Evolutionary conservation across 345 rosid genomes (phyloP).

Genomic region (Microcos paniculata): DNA sequence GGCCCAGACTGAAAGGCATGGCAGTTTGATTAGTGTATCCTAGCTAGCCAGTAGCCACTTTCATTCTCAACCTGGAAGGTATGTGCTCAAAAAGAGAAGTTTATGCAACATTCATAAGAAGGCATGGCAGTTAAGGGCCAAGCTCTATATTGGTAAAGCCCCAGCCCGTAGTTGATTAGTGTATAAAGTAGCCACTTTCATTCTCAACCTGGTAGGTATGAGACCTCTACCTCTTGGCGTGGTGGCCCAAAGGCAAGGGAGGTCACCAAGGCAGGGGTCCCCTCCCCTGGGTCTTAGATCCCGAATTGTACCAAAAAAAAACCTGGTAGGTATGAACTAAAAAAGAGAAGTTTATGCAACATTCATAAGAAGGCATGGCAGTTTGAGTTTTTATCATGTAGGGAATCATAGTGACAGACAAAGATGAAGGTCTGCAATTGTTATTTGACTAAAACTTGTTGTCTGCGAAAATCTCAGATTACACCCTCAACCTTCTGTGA

Average conservation of each 20-base stretch:
- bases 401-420: slow-evolving; percentile 11
- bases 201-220: too few relatives aligned
- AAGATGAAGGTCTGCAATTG: slow-evolving; percentile 10
- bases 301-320: too few relatives aligned
- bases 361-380: slow-evolving; percentile 9
- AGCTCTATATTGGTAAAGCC: too few relatives aligned
- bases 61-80: not conserved
- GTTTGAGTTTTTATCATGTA: slow-evolving; percentile 14
- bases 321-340: not conserved
- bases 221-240: too few relatives aligned
- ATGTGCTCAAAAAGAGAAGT: not conserved
- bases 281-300: too few relatives aligned
- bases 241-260: too few relatives aligned
- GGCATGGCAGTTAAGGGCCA: not conserved
- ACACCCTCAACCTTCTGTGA: slow-evolving; percentile 15
- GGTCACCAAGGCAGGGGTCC: too few relatives aligned
- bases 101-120: not conserved
- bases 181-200: too few relatives aligned
- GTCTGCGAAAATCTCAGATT: slow-evolving; percentile 15
- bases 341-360: not conserved
- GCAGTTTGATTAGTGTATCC: too few relatives aligned
- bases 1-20: too few relatives aligned
- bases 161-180: too few relatives aligned
- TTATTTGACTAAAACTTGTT: slow-evolving; percentile 17
- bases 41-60: too few relatives aligned